A percentile compares a stretch with the other conserved stretches of the same genome.
These are phyloP conservation scores for Boletus patriciae DNA, from an alignment of 768 basidiomycete genomes.

Conservation along the genomic window DNA sequence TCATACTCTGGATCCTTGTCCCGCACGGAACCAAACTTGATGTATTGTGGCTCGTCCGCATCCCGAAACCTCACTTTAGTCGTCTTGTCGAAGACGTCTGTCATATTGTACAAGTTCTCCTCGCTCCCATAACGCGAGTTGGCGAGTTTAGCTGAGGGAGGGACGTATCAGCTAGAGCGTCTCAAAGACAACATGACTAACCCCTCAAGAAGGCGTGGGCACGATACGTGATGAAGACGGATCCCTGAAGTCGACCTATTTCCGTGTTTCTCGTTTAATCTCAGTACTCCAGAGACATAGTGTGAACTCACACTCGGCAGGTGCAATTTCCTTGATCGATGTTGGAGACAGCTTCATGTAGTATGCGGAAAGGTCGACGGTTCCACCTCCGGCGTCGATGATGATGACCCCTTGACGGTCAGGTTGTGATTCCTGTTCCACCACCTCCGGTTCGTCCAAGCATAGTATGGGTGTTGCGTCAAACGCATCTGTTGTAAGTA, in stretches of 20 bases:
- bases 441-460: slow-evolving; percentile 22
- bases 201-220: slow-evolving; percentile 35
- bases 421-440: slow-evolving; percentile 9
- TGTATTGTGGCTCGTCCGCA: slow-evolving; percentile 36
- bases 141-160: slow-evolving; percentile 26
- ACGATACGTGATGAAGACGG: slow-evolving; percentile 36
- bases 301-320: slow-evolving; percentile 30
- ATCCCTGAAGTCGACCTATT: slow-evolving; percentile 41
- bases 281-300: not conserved
- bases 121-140: slow-evolving; percentile 29
- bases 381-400: slow-evolving; percentile 51
- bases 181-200: slow-evolving; percentile 9
- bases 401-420: slow-evolving; percentile 39
- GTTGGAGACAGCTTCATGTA: slow-evolving; percentile 40
- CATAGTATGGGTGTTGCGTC: slow-evolving; percentile 7
- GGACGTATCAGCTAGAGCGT: not conserved
- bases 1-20: slow-evolving; percentile 37
- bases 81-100: slow-evolving; percentile 35
- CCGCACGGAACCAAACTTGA: slow-evolving; percentile 37
- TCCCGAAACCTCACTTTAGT: slow-evolving; percentile 42
- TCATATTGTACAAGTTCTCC: slow-evolving; percentile 32
- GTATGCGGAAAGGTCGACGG: slow-evolving; percentile 41
- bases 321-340: slow-evolving; percentile 38
- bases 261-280: not conserved
- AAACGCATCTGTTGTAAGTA: slow-evolving; percentile 36